Base-by-base conservation (phyloP, 306 rosid species). In the Adenanthera pavonina region DNA sequence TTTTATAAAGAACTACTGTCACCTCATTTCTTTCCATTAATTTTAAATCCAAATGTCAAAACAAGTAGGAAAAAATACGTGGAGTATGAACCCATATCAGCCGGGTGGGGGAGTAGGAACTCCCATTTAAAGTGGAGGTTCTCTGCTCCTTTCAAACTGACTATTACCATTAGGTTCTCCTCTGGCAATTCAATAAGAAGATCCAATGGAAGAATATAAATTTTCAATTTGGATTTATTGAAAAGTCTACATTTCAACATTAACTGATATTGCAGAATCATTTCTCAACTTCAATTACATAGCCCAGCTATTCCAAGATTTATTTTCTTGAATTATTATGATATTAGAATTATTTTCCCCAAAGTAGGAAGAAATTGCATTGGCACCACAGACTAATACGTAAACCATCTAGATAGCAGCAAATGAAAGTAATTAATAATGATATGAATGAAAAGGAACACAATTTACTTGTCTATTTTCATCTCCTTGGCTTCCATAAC, bases 401-500 rank as follows among this genome's bases (percentile, higher is more conserved):
- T n/a, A 47, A 16, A 44, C 65, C 75, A 84, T 75, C 71, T 49
- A 47, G 78, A 76, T 67, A 41, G 15, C 17, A 14, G 34, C 46
- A 57, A 16, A 47, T 56, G 67, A 85, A n/a, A n/a, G n/a, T n/a
- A 78, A 59, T 54, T 49, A 62, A 48, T 33, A 48, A 66, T 33
- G 71, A 44, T 7, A 76, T 30, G 53, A 57, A 61, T 53, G 75
- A 71, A 25, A 17, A 41, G 49, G 59, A 68, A 48, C 25, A 85
- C 61, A 64, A 69, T 53, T 74, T 71, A 95, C 99, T 90, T 95
- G 93, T 95, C 99, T 70, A 93, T 93, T 85, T 89, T 88, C 93
- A 95, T 95, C 88, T 90, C 93, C 86, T 89, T 92, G 25, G 99
- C 96, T 73, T 68, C 81, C 93, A 80, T 77, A 75, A 95, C 99